Conservation (phyloP, 1,284 basidiomycete species). For the Flammula alnicola region DNA sequence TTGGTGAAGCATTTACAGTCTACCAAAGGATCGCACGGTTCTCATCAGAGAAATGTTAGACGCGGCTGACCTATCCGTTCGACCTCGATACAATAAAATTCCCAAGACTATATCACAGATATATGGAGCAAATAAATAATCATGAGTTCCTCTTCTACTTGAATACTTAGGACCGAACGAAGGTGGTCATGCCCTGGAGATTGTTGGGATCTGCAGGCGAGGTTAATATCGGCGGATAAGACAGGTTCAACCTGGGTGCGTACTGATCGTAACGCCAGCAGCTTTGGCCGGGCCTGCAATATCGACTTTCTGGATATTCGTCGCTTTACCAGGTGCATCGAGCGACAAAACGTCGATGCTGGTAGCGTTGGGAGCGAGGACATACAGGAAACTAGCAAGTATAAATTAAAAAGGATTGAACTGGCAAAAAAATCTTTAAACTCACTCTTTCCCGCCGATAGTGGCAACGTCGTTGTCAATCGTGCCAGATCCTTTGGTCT, state of each 20-base stretch:
- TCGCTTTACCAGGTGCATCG: slow-evolving; percentile 43
- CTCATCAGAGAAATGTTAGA: no score
- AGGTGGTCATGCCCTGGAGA: slow-evolving; percentile 48
- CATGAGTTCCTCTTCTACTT: no score
- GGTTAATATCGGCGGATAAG: background rate
- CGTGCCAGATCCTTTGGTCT: slow-evolving; percentile 41
- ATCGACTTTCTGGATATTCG: slow-evolving; percentile 43
- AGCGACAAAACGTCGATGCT: slow-evolving; percentile 47
- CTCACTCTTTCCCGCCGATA: slow-evolving; percentile 50
- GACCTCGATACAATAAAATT: no score
- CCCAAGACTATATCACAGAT: no score
- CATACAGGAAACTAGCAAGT: slow-evolving; percentile 47
- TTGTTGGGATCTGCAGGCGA: slow-evolving; percentile 38
- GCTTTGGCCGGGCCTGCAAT: slow-evolving; percentile 41
- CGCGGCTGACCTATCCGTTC: no score
- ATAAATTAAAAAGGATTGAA: background rate
- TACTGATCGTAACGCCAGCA: slow-evolving; percentile 44
- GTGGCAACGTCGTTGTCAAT: slow-evolving; percentile 52
- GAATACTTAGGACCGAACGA: no score
- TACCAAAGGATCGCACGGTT: no score
- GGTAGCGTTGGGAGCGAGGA: slow-evolving; percentile 45
- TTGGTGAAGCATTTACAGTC: no score
- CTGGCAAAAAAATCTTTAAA: no score
- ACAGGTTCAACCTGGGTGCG: slow-evolving; percentile 13
- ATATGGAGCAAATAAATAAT: no score